These are phyloP conservation scores for Lignosus rhinocerotis DNA, from an alignment of 1,284 basidiomycete genomes.

Conservation along the genomic window DNA sequence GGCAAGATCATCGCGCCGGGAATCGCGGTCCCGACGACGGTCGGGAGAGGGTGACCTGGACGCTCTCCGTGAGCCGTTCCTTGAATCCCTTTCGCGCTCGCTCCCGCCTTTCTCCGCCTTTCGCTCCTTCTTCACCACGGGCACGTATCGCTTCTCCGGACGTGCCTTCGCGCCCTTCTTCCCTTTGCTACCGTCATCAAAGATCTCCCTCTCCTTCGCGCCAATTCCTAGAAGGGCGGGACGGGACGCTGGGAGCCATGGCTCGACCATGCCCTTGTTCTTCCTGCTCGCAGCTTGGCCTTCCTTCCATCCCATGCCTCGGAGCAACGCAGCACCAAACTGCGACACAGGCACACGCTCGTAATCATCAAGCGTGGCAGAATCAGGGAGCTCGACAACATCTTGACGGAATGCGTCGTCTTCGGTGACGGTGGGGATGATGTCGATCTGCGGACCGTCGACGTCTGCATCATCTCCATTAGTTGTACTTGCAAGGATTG, in stretches of 20 bases:
- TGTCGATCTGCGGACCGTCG: slow-evolving; percentile 41
- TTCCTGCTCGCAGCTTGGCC: slow-evolving; percentile 70
- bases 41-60: slow-evolving; percentile 35
- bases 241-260: slow-evolving; percentile 79
- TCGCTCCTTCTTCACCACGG: slow-evolving; percentile 65
- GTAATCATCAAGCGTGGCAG: slow-evolving; percentile 84
- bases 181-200: slow-evolving; percentile 62
- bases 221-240: slow-evolving; percentile 89
- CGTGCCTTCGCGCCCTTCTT: slow-evolving; percentile 41
- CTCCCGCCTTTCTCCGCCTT: slow-evolving; percentile 24
- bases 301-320: slow-evolving; percentile 97
- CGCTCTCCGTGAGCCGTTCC: slow-evolving; percentile 25
- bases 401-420: slow-evolving; percentile 82
- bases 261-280: slow-evolving; percentile 52
- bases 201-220: slow-evolving; percentile 78
- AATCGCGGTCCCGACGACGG: slow-evolving; percentile 32
- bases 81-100: slow-evolving; percentile 26
- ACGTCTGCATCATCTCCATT: slow-evolving; percentile 37
- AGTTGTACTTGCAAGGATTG: slow-evolving; percentile 58
- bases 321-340: slow-evolving; percentile 90
- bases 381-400: slow-evolving; percentile 74
- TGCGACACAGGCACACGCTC: slow-evolving; percentile 88
- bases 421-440: slow-evolving; percentile 68
- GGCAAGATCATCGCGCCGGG: slow-evolving; percentile 19
- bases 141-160: slow-evolving; percentile 74